Base-by-base conservation (phyloP, 2,329 filamentous ascomycete species). In the Talaromyces sp. region DNA sequence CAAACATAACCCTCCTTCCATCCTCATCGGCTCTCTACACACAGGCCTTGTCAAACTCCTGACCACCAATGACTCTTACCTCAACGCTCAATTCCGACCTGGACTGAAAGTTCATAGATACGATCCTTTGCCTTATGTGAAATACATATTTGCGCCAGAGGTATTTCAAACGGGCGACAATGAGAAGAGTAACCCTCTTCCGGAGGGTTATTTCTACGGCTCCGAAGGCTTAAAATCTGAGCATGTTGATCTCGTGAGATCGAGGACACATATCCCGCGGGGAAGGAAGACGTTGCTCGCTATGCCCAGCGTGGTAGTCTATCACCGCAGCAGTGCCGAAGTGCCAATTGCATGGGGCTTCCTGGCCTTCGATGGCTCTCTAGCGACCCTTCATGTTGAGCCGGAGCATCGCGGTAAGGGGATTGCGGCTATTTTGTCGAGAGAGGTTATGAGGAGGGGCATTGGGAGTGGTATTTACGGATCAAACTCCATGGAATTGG, bases 311-410 rank as follows among this genome's bases (percentile, higher is more conserved):
- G 71, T 77, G 11, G 77, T 75, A 2, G 31, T 81, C 6, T 81
- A 80, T 56, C 27, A 45, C 0, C 1, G 19, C 13, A 31, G 6
- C 22, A 31, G 27, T 31, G 22, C 22, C 7, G 25, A 17, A 1
- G 22, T 1, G 15, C 47, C 22, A 27, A 50, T 81, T 62, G 79
- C 73, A 2, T 81, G 79, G 79, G 75, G 71, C 0, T 80, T 81
- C 50, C 66, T 81, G 4, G 73, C 74, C 3, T 66, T 73, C 22
- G 79, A 81, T 66, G 78, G 74, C 3, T 73, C 73, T 11, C 58
- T 81, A 15, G 72, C 75, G 11, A 76, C 75, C 33, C 63, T 81
- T 49, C 76, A 80, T 69, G 78, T 79, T 39, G 79, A 81, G 62
- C 73, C 73, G n/a, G 77, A 74, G 60, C 74, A 80, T 72, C 76